Evolutionary conservation across 179 eudicot species (phyloP).

Genomic region (Actinidia polygama): DNA sequence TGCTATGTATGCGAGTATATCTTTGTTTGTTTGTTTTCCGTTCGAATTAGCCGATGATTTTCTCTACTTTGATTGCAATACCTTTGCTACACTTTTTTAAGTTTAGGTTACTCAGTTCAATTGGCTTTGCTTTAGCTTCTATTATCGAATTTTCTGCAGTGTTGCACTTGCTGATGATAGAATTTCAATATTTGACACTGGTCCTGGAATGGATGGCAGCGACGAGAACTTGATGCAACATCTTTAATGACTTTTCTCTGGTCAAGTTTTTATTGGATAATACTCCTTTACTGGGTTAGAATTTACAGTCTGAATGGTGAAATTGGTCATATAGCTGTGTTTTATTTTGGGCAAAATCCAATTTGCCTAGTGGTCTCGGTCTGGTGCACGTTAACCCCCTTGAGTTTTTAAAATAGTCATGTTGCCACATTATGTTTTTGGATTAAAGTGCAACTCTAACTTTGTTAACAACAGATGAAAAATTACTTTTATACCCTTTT

Average conservation of each 20-base stretch:
- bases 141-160: constrained; percentile 40
- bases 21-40: background rate
- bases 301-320: background rate
- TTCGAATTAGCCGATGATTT: background rate
- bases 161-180: constrained; percentile 41
- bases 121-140: background rate
- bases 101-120: background rate
- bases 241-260: background rate
- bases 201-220: constrained; percentile 77
- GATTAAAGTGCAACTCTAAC: too few relatives aligned
- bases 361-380: too few relatives aligned
- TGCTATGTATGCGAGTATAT: background rate
- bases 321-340: too few relatives aligned
- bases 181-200: constrained; percentile 65
- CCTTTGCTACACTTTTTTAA: background rate
- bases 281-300: background rate
- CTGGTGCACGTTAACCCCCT: too few relatives aligned
- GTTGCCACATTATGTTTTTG: too few relatives aligned
- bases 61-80: background rate
- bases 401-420: too few relatives aligned
- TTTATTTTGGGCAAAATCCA: too few relatives aligned
- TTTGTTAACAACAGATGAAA: too few relatives aligned
- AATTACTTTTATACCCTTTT: too few relatives aligned
- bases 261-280: background rate
- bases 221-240: constrained; percentile 41